Conservation (phyloP, 805 yeast genomes). For the Starmera dryadoides region DNA sequence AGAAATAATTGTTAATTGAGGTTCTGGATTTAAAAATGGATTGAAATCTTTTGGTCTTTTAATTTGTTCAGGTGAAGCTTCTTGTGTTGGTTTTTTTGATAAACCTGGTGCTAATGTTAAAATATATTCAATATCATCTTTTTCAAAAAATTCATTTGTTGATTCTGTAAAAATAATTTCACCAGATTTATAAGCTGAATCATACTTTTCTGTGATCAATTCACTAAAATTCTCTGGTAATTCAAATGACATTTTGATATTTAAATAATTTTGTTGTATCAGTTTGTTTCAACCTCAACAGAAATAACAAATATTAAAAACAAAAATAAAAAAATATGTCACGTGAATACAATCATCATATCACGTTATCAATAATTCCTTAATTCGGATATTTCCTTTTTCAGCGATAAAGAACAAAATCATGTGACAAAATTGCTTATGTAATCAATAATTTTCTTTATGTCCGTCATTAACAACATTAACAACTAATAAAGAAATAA, state of each 20-base stretch:
- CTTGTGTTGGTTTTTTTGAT: constrained; percentile 31
- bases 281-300: no score
- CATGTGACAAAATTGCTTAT: no score
- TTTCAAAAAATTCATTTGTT: constrained; percentile 23
- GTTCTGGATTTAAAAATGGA: constrained; percentile 81
- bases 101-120: constrained; percentile 26
- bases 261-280: no score
- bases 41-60: constrained; percentile 33
- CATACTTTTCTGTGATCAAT: constrained; percentile 32
- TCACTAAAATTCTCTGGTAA: constrained; percentile 33
- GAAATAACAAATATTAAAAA: no score
- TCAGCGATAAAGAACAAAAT: no score
- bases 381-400: no score
- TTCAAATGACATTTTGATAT: constrained; percentile 13
- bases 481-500: no score
- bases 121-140: constrained; percentile 23
- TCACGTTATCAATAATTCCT: no score
- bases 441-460: no score
- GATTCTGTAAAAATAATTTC: constrained; percentile 47
- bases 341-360: no score
- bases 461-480: no score
- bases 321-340: no score
- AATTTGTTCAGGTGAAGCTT: constrained; percentile 24
- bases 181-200: constrained; percentile 38
- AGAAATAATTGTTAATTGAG: constrained; percentile 55